Percentiles rank a stretch among this genome's conserved stretches.
Conservation (phyloP, 1,284 basidiomycete species). For the Moesziomyces aphidis region DNA sequence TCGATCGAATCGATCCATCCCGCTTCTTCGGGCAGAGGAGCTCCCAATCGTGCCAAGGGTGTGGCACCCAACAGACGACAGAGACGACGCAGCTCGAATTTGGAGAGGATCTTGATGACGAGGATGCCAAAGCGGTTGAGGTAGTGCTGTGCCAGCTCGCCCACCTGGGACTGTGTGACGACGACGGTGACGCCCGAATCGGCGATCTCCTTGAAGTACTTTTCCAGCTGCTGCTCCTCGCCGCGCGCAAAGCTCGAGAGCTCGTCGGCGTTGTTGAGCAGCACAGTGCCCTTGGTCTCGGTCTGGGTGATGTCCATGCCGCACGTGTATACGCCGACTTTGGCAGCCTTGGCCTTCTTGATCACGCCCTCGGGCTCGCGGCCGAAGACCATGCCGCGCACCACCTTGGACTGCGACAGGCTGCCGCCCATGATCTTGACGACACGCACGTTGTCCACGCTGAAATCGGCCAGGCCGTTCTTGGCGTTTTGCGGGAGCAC, state of each 20-base stretch:
- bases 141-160: constrained; percentile 97
- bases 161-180: constrained; percentile 90
- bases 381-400: constrained; percentile 98
- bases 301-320: constrained; percentile 94
- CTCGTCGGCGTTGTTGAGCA: constrained; percentile 95
- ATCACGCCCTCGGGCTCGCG: constrained; percentile 87
- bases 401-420: constrained; percentile 83
- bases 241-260: constrained; percentile 90
- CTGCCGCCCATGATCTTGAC: constrained; percentile 98
- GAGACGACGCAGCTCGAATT: constrained; percentile 94
- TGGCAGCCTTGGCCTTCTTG: constrained; percentile 76
- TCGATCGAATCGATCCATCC: constrained; percentile 94
- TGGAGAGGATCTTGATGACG: constrained; percentile 96
- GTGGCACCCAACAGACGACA: constrained; percentile 96
- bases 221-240: constrained; percentile 77
- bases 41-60: constrained; percentile 92
- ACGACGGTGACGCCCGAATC: constrained; percentile 94
- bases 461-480: constrained; percentile 54
- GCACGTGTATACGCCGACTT: constrained; percentile 85
- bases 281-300: constrained; percentile 98
- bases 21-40: constrained; percentile 95
- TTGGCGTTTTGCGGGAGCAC: constrained; percentile 70
- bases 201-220: constrained; percentile 87
- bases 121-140: constrained; percentile 93
- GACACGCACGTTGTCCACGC: constrained; percentile 94